Conservation (phyloP, 768 basidiomycete species). For the Boletus vinaceobasis region DNA sequence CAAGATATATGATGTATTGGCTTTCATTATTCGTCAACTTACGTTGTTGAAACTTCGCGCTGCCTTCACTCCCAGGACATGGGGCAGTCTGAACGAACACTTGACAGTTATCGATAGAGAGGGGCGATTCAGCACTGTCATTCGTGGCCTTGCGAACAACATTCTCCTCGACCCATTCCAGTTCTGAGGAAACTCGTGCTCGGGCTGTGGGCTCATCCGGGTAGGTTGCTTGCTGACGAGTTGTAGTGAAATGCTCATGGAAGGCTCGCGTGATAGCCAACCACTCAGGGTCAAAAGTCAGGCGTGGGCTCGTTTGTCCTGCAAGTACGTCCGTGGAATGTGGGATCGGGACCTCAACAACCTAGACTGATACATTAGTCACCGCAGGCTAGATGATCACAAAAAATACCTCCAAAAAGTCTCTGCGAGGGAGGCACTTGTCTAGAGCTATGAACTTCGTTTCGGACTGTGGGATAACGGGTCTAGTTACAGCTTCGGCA, state of each 20-base stretch:
- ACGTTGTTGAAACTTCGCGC: conserved; percentile 38
- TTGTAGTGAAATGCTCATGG: conserved; percentile 68
- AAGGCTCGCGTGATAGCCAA: conserved; percentile 89
- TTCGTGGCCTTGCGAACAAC: conserved; percentile 30
- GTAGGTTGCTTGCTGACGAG: conserved; percentile 47
- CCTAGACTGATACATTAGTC: conserved; percentile 38
- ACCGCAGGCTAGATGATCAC: background rate
- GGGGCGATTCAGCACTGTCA: background rate
- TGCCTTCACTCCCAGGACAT: conserved; percentile 42
- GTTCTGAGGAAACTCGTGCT: conserved; percentile 53
- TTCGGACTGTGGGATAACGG: conserved; percentile 22
- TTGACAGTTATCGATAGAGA: conserved; percentile 55
- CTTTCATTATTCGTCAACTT: conserved; percentile 18
- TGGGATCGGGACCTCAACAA: conserved; percentile 56
- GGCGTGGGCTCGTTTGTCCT: conserved; percentile 24
- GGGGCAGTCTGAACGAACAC: conserved; percentile 66
- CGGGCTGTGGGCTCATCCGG: conserved; percentile 53
- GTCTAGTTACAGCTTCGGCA: conserved; percentile 35
- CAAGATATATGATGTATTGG: background rate
- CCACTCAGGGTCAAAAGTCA: conserved; percentile 89
- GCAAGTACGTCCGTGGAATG: conserved; percentile 9
- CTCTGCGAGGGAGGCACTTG: conserved; percentile 75
- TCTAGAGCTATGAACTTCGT: conserved; percentile 89
- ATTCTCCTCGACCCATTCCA: conserved; percentile 66
- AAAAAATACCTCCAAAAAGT: conserved; percentile 71